These are phyloP conservation scores for Neonectria punicea DNA, from an alignment of 2,329 filamentous ascomycete genomes.

Conservation along the genomic window DNA sequence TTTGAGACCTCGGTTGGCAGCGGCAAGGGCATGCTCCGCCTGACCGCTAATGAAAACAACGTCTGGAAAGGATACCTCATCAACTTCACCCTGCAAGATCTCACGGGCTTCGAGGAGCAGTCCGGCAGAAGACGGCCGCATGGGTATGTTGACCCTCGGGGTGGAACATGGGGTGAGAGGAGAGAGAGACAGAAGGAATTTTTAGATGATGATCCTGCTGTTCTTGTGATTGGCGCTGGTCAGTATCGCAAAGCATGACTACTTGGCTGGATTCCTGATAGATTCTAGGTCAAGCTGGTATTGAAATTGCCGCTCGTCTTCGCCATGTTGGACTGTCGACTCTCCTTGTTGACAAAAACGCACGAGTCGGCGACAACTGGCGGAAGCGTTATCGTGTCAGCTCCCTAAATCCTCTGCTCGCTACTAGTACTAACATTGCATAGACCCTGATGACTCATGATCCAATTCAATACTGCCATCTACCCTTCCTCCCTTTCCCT, in stretches of 20 bases:
- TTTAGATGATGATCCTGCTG: slow-evolving; percentile 48
- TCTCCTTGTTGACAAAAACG: no score
- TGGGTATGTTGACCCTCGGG: slow-evolving; percentile 39
- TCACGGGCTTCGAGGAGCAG: slow-evolving; percentile 31
- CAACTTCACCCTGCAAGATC: slow-evolving; percentile 40
- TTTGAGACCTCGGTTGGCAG: slow-evolving; percentile 15
- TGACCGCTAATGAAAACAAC: slow-evolving; percentile 2
- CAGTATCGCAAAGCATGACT: background rate
- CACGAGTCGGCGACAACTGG: no score
- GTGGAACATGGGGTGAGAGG: slow-evolving; percentile 41
- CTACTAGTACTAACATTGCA: no score
- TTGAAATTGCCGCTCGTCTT: slow-evolving; percentile 30
- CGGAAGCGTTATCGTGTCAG: no score
- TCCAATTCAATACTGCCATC: no score
- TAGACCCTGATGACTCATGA: no score
- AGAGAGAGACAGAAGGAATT: slow-evolving; percentile 35
- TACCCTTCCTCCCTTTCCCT: no score
- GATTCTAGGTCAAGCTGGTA: slow-evolving; percentile 22
- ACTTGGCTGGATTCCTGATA: background rate
- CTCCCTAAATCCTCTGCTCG: no score
- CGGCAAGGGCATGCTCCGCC: slow-evolving; percentile 22
- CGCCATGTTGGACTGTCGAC: slow-evolving; percentile 20
- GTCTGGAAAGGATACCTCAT: slow-evolving; percentile 42
- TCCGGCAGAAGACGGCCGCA: slow-evolving; percentile 12
- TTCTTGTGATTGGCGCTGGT: slow-evolving; percentile 43